phyloP scores from a whole-genome alignment of 768 basidiomycete genomes.

The Mycena polygramma region DNA sequence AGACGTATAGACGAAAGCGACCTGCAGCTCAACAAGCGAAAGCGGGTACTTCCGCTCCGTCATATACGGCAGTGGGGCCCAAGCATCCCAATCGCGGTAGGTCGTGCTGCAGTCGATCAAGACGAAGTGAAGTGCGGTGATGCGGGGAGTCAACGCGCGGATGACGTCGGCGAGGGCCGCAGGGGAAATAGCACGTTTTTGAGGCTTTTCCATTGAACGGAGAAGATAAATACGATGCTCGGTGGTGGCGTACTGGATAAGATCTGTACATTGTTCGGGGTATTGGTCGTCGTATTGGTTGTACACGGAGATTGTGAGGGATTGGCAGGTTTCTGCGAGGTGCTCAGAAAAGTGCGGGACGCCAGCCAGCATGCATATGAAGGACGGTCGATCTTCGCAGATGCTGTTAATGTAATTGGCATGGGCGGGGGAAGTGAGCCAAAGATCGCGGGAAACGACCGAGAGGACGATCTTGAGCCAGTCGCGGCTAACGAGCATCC shows the following conservation, averaged over 20 bases:
- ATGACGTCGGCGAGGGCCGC: not conserved
- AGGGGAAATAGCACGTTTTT: not conserved
- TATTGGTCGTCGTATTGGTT: not conserved
- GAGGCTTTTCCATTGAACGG: not conserved
- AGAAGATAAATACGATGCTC: not conserved
- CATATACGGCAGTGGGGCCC: too few relatives aligned
- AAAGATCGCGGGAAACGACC: too few relatives aligned
- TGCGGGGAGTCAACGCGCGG: not conserved
- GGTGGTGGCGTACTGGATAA: slow-evolving; percentile 7
- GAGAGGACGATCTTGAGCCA: too few relatives aligned
- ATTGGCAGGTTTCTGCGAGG: not conserved
- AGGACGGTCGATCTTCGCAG: too few relatives aligned
- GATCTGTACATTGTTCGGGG: not conserved
- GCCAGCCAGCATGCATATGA: too few relatives aligned
- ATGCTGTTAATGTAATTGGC: too few relatives aligned
- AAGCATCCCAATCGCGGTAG: not conserved
- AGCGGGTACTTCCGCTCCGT: not conserved
- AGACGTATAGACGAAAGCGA: slow-evolving; percentile 2
- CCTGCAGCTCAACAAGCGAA: slow-evolving; percentile 10
- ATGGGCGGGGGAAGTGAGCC: too few relatives aligned
- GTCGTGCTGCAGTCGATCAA: too few relatives aligned
- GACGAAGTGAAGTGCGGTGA: not conserved
- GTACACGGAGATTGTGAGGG: slow-evolving; percentile 7
- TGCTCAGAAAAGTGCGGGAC: too few relatives aligned
- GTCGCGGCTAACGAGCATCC: too few relatives aligned